Base-by-base conservation (phyloP, 495 filamentous ascomycete species). In the Pyronema omphalodes region DNA sequence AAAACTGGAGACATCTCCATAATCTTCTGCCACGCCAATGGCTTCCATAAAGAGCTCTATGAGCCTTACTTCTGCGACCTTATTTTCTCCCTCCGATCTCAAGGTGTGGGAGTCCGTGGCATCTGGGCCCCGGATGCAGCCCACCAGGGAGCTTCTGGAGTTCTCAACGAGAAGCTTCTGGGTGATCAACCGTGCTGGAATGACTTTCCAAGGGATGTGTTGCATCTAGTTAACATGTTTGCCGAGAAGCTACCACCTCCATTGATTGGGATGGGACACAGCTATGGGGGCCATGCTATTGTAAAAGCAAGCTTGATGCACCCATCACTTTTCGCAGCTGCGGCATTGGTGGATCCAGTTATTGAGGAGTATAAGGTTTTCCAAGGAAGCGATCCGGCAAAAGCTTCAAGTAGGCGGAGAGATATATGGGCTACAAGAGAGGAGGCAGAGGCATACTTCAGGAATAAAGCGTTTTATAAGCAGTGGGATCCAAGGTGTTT, bases 11-110 rank as follows among this genome's bases (percentile, higher is more conserved):
- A 91, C 68, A 68, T 93, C 6, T 93, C 86, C 35, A 82, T 94
- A 60, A 76, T 94, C 53, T 85, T 74, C 15, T 79, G 84, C 9
- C 84, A 89, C 67, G 88, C 85, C 9, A 93, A 89, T 69, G 86
- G 83, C 48, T 89, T 93, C 60, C 81, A 83, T n/a, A 94, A 94
- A 71, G 88, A 86, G 70, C 72, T 93, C 14, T 94, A 93, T 65
- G 88, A 93, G 60, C 84, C 88, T 3, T 73, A 93, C 3, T 94
- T 84, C 80, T 83, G 82, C 46, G 83, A 91, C 53, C 70, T 94
- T 0, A 69, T 82, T 55, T 58, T 64, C 3, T 66, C 67, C 5
- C 72, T 77, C 7, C 68, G 74, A 54, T 66, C 64, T 14, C 68
- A 73, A 55, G 77, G 76, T n/a, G 74, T 88, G 64, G 71, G 74